phyloP scores from a whole-genome alignment of 1,284 basidiomycete species.

The Cryptococcus wingfieldii region DNA sequence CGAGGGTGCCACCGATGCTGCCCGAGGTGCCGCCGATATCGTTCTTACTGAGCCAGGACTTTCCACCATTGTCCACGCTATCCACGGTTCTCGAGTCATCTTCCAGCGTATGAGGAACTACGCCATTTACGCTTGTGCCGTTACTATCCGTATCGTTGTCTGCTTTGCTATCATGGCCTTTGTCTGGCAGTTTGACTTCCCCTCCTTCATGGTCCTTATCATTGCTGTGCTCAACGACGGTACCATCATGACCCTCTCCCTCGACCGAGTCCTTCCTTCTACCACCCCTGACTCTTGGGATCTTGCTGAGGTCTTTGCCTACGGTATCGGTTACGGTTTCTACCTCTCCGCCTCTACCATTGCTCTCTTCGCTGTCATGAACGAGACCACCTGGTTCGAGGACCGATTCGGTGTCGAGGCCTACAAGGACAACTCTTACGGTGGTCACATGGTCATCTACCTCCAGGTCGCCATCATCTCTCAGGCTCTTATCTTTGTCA shows the following conservation, averaged over 20 bases:
- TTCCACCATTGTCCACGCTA: slow-evolving; percentile 93
- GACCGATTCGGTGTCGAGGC: slow-evolving; percentile 69
- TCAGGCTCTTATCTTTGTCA: slow-evolving; percentile 95
- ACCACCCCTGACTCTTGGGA: slow-evolving; percentile 93
- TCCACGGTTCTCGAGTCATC: slow-evolving; percentile 89
- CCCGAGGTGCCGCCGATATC: slow-evolving; percentile 92
- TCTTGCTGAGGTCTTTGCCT: slow-evolving; percentile 91
- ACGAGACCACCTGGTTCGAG: slow-evolving; percentile 86
- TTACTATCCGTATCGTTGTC: slow-evolving; percentile 97
- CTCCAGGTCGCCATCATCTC: slow-evolving; percentile 91
- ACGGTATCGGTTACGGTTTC: slow-evolving; percentile 89
- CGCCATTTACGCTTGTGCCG: slow-evolving; percentile 88
- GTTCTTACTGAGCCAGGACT: slow-evolving; percentile 93
- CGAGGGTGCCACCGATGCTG: slow-evolving; percentile 92
- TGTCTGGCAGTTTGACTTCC: slow-evolving; percentile 92
- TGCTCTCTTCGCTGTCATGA: slow-evolving; percentile 74
- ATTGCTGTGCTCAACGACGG: slow-evolving; percentile 96
- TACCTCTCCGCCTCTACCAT: slow-evolving; percentile 87
- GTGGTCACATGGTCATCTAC: slow-evolving; percentile 64
- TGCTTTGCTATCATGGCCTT: slow-evolving; percentile 95
- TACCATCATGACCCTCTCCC: slow-evolving; percentile 97
- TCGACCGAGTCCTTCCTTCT: slow-evolving; percentile 92
- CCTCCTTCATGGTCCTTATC: slow-evolving; percentile 98
- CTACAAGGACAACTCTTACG: slow-evolving; percentile 53
- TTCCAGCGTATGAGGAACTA: slow-evolving; percentile 98